phyloP scores from a whole-genome alignment of 1,284 basidiomycete genomes.

The Melampsora americana region DNA sequence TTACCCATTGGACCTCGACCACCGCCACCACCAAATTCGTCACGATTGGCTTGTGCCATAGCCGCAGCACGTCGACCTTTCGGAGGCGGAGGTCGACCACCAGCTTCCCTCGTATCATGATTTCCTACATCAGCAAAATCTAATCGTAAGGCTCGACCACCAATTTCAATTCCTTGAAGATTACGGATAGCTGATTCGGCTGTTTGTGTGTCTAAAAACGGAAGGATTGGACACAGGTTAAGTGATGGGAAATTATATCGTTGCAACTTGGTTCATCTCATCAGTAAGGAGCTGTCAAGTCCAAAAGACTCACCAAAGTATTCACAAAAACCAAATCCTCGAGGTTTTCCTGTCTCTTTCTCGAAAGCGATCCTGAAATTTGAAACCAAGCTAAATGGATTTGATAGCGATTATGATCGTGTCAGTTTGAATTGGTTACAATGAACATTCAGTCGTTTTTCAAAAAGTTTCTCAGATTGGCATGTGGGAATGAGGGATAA shows the following conservation, averaged over 20 bases:
- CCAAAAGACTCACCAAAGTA: constrained; percentile 35
- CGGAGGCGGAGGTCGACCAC: constrained; percentile 24
- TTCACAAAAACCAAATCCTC: constrained; percentile 44
- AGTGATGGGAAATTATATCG: background rate
- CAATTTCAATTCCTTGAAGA: constrained; percentile 72
- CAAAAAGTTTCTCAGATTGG: too few relatives aligned
- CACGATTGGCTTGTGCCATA: background rate
- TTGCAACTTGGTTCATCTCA: background rate
- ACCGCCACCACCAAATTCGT: constrained; percentile 45
- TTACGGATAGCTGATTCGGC: constrained; percentile 79
- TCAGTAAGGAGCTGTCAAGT: background rate
- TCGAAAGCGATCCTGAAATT: constrained; percentile 42
- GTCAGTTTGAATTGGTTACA: too few relatives aligned
- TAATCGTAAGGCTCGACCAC: constrained; percentile 76
- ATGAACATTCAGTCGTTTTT: too few relatives aligned
- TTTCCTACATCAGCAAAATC: constrained; percentile 64
- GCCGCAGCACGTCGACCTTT: constrained; percentile 29
- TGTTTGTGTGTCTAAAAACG: constrained; percentile 77
- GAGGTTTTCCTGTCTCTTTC: constrained; percentile 35
- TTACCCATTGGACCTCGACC: constrained; percentile 49
- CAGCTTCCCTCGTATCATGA: constrained; percentile 45
- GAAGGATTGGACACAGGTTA: background rate
- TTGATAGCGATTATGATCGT: too few relatives aligned
- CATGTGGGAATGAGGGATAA: too few relatives aligned
- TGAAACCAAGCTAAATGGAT: constrained; percentile 20